Conservation (phyloP, 148 eudicot species). For the Chenopodium suecicum region DNA sequence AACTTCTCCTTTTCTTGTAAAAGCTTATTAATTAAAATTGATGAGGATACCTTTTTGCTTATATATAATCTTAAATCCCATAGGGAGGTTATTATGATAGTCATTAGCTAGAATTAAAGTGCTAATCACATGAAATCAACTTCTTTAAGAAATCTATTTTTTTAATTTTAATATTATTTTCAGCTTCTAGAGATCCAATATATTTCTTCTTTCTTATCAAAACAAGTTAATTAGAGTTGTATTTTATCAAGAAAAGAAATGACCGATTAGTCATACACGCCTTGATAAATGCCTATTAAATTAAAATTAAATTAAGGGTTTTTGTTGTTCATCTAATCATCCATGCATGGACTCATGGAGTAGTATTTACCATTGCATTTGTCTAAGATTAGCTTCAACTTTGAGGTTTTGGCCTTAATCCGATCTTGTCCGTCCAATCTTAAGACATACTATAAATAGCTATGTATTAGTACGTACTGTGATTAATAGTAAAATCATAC, state of each 20-base stretch:
- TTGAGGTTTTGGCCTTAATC: too few species aligned
- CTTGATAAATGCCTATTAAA: too few species aligned
- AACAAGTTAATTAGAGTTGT: neutral
- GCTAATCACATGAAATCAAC: neutral
- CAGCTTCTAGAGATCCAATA: neutral
- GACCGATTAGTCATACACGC: neutral
- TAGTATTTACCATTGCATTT: too few species aligned
- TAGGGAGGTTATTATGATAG: neutral
- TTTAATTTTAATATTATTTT: neutral
- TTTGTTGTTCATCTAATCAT: too few species aligned
- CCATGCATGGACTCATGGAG: too few species aligned
- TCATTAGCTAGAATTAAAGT: neutral
- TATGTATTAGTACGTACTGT: too few species aligned
- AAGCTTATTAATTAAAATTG: neutral
- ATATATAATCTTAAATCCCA: too few species aligned
- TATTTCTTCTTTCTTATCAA: neutral
- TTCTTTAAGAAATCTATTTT: neutral
- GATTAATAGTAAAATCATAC: too few species aligned
- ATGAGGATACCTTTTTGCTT: neutral
- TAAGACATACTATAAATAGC: too few species aligned
- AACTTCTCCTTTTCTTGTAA: neutral
- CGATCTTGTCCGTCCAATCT: too few species aligned
- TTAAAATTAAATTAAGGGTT: too few species aligned
- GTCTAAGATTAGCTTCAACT: too few species aligned
- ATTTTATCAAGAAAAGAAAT: neutral